A percentile compares a stretch with the other conserved stretches of the same genome.
phyloP scores from a whole-genome alignment of 148 eudicot genomes.

The Spergularia marina region DNA sequence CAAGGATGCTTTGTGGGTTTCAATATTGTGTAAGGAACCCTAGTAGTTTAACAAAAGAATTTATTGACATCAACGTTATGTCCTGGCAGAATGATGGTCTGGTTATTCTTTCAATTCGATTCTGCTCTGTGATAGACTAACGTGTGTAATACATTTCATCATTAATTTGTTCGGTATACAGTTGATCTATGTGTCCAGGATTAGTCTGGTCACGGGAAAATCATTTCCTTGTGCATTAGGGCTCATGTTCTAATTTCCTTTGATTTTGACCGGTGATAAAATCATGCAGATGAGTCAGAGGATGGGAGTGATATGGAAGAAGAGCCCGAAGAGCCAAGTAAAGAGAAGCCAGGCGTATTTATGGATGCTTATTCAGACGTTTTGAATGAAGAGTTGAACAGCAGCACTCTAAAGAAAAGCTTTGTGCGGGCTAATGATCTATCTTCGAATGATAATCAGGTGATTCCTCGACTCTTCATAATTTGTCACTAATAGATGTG shows the following conservation, averaged over 20 bases:
- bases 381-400: constrained; percentile 62
- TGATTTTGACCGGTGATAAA: constrained; percentile 1
- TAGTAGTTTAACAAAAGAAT: too few species aligned
- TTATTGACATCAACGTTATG: too few species aligned
- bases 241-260: background rate
- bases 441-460: constrained; percentile 52
- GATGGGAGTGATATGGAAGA: constrained; percentile 56
- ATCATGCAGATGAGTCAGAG: constrained; percentile 61
- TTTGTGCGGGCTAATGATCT: constrained; percentile 72
- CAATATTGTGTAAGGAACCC: too few species aligned
- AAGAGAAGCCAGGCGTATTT: constrained; percentile 42
- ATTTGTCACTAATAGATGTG: background rate
- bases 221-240: background rate
- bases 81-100: too few species aligned
- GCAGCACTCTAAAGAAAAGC: constrained; percentile 62
- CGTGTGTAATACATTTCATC: too few species aligned
- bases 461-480: constrained; percentile 14
- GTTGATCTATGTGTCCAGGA: too few species aligned
- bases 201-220: background rate
- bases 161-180: too few species aligned
- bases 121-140: too few species aligned
- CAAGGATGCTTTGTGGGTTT: too few species aligned
- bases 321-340: constrained; percentile 40
- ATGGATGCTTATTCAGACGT: constrained; percentile 71
- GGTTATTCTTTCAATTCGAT: too few species aligned